These are phyloP conservation scores for Thoreauomyces humboldtii DNA, from an alignment of 192 early-diverging fungal species.

Conservation along the genomic window DNA sequence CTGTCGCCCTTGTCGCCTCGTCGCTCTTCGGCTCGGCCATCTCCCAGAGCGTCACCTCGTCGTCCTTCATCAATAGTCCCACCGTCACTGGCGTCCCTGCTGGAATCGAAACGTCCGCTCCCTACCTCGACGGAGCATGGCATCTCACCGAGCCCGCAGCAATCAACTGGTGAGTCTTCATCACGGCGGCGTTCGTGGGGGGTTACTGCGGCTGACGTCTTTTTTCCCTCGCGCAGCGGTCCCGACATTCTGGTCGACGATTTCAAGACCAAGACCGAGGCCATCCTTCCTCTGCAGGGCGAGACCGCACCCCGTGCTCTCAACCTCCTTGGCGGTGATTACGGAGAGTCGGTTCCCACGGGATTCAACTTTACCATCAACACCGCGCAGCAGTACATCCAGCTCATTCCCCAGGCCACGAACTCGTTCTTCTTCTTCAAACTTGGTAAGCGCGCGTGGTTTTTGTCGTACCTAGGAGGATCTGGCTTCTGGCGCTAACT, in stretches of 20 bases:
- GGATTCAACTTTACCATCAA: background rate
- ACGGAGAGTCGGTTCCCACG: conserved; percentile 11
- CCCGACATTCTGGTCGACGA: conserved; percentile 29
- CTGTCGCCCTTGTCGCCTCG: background rate
- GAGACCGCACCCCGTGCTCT: background rate
- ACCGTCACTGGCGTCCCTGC: no score
- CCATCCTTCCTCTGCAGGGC: conserved; percentile 7
- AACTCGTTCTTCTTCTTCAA: conserved; percentile 7
- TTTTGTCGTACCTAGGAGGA: background rate
- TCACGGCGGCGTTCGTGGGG: no score
- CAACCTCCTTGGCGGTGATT: conserved; percentile 32
- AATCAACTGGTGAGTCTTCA: no score
- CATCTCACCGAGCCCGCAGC: background rate
- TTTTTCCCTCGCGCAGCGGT: no score
- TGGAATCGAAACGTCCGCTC: no score
- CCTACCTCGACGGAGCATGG: conserved; percentile 4
- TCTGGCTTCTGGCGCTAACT: background rate
- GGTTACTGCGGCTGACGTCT: no score
- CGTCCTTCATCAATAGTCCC: no score
- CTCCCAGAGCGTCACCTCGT: no score
- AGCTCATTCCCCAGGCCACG: background rate
- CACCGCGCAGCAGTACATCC: background rate
- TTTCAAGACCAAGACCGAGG: background rate
- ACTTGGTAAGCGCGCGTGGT: background rate
- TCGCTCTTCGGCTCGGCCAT: background rate